These are phyloP conservation scores for Aspergillus ellipticus DNA, from an alignment of 495 filamentous ascomycete genomes.

Conservation along the genomic window DNA sequence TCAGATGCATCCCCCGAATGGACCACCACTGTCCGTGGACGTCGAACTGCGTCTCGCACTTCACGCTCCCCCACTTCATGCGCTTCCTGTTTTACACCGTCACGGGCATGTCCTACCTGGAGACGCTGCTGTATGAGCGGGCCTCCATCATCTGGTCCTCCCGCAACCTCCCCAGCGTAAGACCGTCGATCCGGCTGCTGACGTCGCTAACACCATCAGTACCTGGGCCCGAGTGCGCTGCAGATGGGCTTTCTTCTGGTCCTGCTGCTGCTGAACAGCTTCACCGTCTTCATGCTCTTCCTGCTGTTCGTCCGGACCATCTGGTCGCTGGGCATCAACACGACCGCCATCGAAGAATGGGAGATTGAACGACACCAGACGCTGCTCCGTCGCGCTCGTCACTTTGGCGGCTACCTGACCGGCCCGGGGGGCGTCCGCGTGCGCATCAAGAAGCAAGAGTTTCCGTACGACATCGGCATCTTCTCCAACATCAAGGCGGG, in stretches of 20 bases:
- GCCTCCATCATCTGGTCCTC: conserved; percentile 59
- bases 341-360: conserved; percentile 90
- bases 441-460: conserved; percentile 65
- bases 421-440: conserved; percentile 57
- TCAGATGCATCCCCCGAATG: conserved; percentile 90
- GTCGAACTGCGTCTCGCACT: conserved; percentile 84
- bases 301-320: conserved; percentile 61
- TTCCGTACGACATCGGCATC: conserved; percentile 89
- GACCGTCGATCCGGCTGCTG: conserved; percentile 9
- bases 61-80: conserved; percentile 84
- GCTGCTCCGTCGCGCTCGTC: conserved; percentile 57
- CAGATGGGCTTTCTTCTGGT: conserved; percentile 66
- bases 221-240: conserved; percentile 66
- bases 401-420: conserved; percentile 55
- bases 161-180: conserved; percentile 64
- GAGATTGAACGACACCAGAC: conserved; percentile 84
- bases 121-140: conserved; percentile 56
- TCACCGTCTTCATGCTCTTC: conserved; percentile 62
- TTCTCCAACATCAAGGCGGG: conserved; percentile 71
- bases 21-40: conserved; percentile 99
- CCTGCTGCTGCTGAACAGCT: conserved; percentile 54
- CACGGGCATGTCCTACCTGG: conserved; percentile 60
- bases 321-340: conserved; percentile 56
- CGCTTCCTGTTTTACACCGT: conserved; percentile 83
- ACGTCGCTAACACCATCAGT: conserved; percentile 38